Percentiles rank a stretch among this genome's conserved stretches.
Evolutionary conservation across 2,329 filamentous ascomycete genomes (phyloP).

Genomic region (Emmonsiellopsis sp.): DNA sequence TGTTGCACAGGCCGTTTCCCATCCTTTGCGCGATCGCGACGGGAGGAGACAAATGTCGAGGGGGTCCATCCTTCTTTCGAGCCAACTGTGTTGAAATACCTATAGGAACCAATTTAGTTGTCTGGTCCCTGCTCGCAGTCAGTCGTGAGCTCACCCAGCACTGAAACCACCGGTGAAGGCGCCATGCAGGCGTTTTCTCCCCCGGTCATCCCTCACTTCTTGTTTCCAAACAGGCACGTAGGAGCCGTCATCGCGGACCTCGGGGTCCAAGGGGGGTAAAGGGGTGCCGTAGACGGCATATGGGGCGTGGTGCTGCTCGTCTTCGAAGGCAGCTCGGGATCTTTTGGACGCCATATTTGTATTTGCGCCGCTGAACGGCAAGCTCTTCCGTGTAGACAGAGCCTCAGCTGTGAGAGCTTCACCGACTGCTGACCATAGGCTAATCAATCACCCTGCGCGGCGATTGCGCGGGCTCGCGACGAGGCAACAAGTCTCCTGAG

Average conservation of each 20-base stretch:
- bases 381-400: too few relatives aligned
- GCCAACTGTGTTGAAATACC: slow-evolving; percentile 95
- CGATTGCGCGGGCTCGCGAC: too few relatives aligned
- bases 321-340: slow-evolving; percentile 67
- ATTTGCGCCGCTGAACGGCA: too few relatives aligned
- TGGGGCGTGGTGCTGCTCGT: slow-evolving; percentile 57
- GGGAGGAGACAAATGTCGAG: slow-evolving; percentile 82
- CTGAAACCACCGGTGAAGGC: slow-evolving; percentile 96
- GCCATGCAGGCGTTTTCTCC: slow-evolving; percentile 82
- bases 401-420: too few relatives aligned
- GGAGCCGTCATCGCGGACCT: slow-evolving; percentile 76
- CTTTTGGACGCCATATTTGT: slow-evolving; percentile 67
- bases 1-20: slow-evolving; percentile 37
- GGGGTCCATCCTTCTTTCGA: slow-evolving; percentile 98
- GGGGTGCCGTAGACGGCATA: slow-evolving; percentile 78
- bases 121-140: slow-evolving; percentile 17
- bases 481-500: too few relatives aligned
- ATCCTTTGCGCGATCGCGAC: slow-evolving; percentile 65
- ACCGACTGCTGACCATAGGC: too few relatives aligned
- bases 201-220: slow-evolving; percentile 87
- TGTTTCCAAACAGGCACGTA: slow-evolving; percentile 98
- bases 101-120: slow-evolving; percentile 35
- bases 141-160: slow-evolving; percentile 62
- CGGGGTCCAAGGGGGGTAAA: slow-evolving; percentile 65
- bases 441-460: too few relatives aligned